A percentile compares a stretch with the other conserved stretches of the same genome.
Conservation (phyloP, 2,329 filamentous ascomycete species). For the Verruconis gallopava region DNA sequence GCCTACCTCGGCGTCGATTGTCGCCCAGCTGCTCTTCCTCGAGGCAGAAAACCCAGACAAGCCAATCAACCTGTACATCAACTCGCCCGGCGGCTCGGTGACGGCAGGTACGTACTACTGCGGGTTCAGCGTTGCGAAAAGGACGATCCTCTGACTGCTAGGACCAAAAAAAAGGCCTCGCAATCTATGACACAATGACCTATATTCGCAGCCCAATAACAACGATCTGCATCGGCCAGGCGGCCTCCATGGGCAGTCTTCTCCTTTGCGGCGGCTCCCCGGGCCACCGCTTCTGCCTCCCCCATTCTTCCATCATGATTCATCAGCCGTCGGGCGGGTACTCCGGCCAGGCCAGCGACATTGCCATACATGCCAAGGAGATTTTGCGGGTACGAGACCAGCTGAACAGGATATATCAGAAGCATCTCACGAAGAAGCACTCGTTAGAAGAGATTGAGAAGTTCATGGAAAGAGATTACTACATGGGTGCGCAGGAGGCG, state of each 20-base stretch:
- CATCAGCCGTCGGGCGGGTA: conserved; percentile 82
- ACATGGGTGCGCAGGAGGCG: conserved; percentile 79
- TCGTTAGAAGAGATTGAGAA: conserved; percentile 74
- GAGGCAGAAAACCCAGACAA: conserved; percentile 94
- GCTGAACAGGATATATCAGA: conserved; percentile 79
- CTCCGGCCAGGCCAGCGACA: conserved; percentile 59
- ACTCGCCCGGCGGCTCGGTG: conserved; percentile 87
- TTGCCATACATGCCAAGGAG: conserved; percentile 94
- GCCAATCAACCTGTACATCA: conserved; percentile 95
- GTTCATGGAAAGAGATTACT: conserved; percentile 95
- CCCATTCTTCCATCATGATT: conserved; percentile 93
- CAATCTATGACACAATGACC: conserved; percentile 98
- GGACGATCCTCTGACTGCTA: background rate
- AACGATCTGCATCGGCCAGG: conserved; percentile 89
- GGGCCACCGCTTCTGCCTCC: conserved; percentile 76
- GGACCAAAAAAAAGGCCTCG: conserved; percentile 42
- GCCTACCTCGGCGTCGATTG: conserved; percentile 79
- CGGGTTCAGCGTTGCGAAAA: no score
- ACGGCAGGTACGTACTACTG: conserved; percentile 47
- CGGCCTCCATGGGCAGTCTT: conserved; percentile 87
- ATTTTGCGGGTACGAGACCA: conserved; percentile 76
- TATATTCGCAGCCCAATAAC: conserved; percentile 90
- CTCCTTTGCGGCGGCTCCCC: conserved; percentile 74
- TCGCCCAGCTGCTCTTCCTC: conserved; percentile 92
- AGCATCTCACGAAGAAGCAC: conserved; percentile 70